Conservation (phyloP, 2,329 filamentous ascomycete species). For the Sporothrix phasma region DNA sequence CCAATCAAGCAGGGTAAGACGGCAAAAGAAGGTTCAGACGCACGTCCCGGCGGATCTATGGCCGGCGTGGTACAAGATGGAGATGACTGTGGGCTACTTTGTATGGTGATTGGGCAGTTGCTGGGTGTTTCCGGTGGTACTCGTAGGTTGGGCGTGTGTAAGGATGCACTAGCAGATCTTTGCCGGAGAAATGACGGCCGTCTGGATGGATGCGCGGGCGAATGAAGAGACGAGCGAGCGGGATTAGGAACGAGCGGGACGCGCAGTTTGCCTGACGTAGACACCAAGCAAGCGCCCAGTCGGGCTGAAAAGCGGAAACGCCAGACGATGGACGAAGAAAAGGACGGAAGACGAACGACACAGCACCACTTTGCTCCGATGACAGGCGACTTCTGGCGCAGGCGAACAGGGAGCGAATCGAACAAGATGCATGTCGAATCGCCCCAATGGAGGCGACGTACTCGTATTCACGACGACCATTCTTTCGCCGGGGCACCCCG, state of each 20-base stretch:
- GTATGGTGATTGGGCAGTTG: not conserved
- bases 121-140: no score
- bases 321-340: not conserved
- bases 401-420: not conserved
- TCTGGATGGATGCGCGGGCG: not conserved
- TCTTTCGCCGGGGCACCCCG: no score
- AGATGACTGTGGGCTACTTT: not conserved
- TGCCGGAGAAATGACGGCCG: constrained; percentile 9
- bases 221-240: not conserved
- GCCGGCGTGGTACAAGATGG: not conserved
- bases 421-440: not conserved
- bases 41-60: not conserved
- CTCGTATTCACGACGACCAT: not conserved
- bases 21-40: not conserved
- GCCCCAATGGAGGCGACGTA: not conserved
- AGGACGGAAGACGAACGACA: not conserved
- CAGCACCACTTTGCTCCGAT: not conserved
- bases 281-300: not conserved
- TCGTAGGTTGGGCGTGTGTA: not conserved
- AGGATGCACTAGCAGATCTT: not conserved
- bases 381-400: not conserved
- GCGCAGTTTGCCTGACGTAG: not conserved
- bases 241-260: not conserved
- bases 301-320: not conserved
- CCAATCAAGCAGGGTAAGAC: not conserved